Evolutionary conservation across 805 yeast species (phyloP).

Genomic region (Zygotorulaspora chibaensis): DNA sequence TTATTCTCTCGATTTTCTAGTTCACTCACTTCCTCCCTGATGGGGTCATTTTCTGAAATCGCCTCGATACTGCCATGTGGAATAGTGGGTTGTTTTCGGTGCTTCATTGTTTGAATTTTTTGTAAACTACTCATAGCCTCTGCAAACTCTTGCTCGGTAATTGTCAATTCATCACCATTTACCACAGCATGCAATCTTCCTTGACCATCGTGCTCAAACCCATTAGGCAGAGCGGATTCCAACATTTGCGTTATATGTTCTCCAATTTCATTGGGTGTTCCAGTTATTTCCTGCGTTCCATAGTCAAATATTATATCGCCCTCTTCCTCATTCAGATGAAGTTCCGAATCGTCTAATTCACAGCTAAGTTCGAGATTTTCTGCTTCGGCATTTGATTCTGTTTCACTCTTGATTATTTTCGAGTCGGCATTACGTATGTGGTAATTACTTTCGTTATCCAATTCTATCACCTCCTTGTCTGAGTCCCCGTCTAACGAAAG

Average conservation of each 20-base stretch:
- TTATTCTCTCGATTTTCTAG: background rate
- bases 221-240: slow-evolving; percentile 30
- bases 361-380: slow-evolving; percentile 7
- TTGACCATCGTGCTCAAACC: slow-evolving; percentile 25
- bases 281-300: slow-evolving; percentile 25
- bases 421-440: slow-evolving; percentile 3
- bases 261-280: slow-evolving; percentile 27
- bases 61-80: background rate
- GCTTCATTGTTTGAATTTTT: slow-evolving; percentile 10
- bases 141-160: slow-evolving; percentile 21
- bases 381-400: background rate
- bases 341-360: slow-evolving; percentile 23
- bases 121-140: slow-evolving; percentile 14
- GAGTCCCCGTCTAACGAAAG: slow-evolving; percentile 1
- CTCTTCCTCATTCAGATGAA: slow-evolving; percentile 27
- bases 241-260: slow-evolving; percentile 29
- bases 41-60: background rate
- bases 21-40: background rate
- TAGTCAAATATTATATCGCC: slow-evolving; percentile 33
- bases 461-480: slow-evolving; percentile 13
- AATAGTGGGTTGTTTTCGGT: slow-evolving; percentile 8
- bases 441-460: slow-evolving; percentile 16
- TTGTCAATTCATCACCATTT: slow-evolving; percentile 23
- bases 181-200: slow-evolving; percentile 28
- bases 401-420: background rate